These are phyloP conservation scores for Apiospora malaysiana DNA, from an alignment of 2,329 filamentous ascomycete species.

Conservation along the genomic window DNA sequence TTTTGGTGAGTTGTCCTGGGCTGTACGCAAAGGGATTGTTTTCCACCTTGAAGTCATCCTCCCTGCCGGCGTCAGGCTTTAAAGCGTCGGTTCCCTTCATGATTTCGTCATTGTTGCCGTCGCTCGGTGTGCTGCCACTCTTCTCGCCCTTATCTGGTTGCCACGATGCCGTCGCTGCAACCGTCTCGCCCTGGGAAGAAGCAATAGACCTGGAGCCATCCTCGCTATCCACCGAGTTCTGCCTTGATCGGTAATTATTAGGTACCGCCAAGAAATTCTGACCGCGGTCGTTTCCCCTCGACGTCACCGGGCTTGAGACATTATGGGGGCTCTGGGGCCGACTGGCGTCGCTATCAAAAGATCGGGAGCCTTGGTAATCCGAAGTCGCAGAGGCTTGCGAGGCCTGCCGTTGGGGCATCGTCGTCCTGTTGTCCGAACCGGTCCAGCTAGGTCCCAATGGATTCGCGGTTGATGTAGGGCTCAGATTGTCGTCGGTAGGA, in stretches of 20 bases:
- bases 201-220: slow-evolving; percentile 63
- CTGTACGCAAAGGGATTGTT: slow-evolving; percentile 87
- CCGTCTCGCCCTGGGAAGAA: slow-evolving; percentile 67
- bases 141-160: slow-evolving; percentile 47
- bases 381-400: slow-evolving; percentile 35
- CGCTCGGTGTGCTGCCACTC: slow-evolving; percentile 38
- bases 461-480: slow-evolving; percentile 33
- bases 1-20: slow-evolving; percentile 82
- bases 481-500: slow-evolving; percentile 36
- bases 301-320: slow-evolving; percentile 64
- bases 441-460: slow-evolving; percentile 36
- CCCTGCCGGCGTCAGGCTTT: slow-evolving; percentile 76
- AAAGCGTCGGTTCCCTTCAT: slow-evolving; percentile 73
- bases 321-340: slow-evolving; percentile 76
- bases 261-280: slow-evolving; percentile 70
- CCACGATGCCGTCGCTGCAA: slow-evolving; percentile 56
- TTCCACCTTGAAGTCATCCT: slow-evolving; percentile 75
- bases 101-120: slow-evolving; percentile 58
- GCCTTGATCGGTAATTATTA: slow-evolving; percentile 63
- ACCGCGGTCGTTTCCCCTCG: slow-evolving; percentile 47
- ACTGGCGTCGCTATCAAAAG: slow-evolving; percentile 68
- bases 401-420: neutral
- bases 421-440: slow-evolving; percentile 31
- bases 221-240: slow-evolving; percentile 73
- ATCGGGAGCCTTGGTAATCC: slow-evolving; percentile 46